phyloP scores from a whole-genome alignment of 1,139 yeast genomes.

The Diutina sp. region DNA sequence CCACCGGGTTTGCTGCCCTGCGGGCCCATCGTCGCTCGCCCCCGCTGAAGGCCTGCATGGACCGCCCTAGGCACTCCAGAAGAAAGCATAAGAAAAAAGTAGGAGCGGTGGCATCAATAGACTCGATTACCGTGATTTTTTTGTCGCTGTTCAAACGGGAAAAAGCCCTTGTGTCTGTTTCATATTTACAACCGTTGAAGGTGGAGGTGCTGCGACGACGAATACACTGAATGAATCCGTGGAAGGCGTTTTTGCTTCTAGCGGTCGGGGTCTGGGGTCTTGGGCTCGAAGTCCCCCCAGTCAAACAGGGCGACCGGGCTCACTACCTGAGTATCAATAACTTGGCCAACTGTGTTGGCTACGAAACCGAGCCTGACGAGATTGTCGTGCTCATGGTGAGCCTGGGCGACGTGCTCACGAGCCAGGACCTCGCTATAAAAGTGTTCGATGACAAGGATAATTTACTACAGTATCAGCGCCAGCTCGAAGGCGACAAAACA shows the following conservation, averaged over 20 bases:
- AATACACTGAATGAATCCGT: not conserved
- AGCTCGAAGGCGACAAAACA: slow-evolving; percentile 16
- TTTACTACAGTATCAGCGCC: slow-evolving; percentile 18
- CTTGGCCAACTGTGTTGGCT: slow-evolving; percentile 25
- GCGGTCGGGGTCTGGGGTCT: slow-evolving; percentile 5
- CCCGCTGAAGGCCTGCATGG: not conserved
- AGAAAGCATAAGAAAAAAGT: slow-evolving; percentile 1
- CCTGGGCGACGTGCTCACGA: slow-evolving; percentile 17
- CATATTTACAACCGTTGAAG: not conserved
- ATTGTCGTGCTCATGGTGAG: slow-evolving; percentile 20
- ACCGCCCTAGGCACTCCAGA: not conserved
- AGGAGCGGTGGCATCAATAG: not conserved
- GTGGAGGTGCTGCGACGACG: not conserved
- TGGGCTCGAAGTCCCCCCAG: slow-evolving; percentile 13
- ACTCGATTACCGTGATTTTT: not conserved
- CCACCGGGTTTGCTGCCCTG: not conserved
- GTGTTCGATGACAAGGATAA: slow-evolving; percentile 28
- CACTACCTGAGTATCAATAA: slow-evolving; percentile 16
- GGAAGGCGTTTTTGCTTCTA: not conserved
- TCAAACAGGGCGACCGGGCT: slow-evolving; percentile 13
- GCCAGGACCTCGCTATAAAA: slow-evolving; percentile 24
- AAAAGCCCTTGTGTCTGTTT: not conserved
- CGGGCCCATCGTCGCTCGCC: not conserved
- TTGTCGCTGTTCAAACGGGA: not conserved
- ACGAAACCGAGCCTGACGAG: slow-evolving; percentile 25